A percentile compares a stretch with the other conserved stretches of the same genome.
Evolutionary conservation across 805 yeast species (phyloP).

Genomic region (Yarrowia porcina): DNA sequence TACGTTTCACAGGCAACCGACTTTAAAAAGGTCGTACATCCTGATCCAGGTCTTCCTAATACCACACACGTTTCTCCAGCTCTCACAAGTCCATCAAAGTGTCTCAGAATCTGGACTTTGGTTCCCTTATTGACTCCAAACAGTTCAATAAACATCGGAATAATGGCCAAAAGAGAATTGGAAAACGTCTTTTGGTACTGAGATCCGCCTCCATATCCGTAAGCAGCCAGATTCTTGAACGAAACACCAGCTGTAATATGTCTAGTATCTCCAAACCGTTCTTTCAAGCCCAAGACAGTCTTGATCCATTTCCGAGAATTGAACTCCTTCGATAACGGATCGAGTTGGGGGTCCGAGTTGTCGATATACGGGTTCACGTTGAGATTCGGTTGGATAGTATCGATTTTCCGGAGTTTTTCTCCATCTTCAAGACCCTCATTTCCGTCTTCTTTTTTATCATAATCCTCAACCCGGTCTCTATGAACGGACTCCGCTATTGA

Average conservation of each 20-base stretch:
- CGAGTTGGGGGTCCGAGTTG: slow-evolving; percentile 46
- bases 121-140: slow-evolving; percentile 34
- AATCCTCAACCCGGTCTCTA: background rate
- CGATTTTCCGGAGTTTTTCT: background rate
- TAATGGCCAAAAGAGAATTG: slow-evolving; percentile 47
- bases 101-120: slow-evolving; percentile 43
- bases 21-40: slow-evolving; percentile 65
- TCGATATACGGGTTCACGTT: slow-evolving; percentile 33
- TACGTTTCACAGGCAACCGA: slow-evolving; percentile 44
- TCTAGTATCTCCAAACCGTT: slow-evolving; percentile 33
- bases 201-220: slow-evolving; percentile 57
- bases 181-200: slow-evolving; percentile 62
- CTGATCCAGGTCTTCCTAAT: slow-evolving; percentile 73
- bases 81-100: slow-evolving; percentile 54
- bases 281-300: slow-evolving; percentile 47
- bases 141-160: slow-evolving; percentile 34
- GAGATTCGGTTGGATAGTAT: background rate
- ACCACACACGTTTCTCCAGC: slow-evolving; percentile 70
- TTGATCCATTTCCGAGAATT: slow-evolving; percentile 61
- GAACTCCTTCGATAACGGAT: slow-evolving; percentile 58
- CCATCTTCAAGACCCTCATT: background rate
- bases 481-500: slow-evolving; percentile 9
- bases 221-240: slow-evolving; percentile 56
- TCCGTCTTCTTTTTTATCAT: background rate
- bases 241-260: slow-evolving; percentile 53